Evolutionary conservation across 768 basidiomycete genomes (phyloP).

Genomic region (Lentinus brumalis): DNA sequence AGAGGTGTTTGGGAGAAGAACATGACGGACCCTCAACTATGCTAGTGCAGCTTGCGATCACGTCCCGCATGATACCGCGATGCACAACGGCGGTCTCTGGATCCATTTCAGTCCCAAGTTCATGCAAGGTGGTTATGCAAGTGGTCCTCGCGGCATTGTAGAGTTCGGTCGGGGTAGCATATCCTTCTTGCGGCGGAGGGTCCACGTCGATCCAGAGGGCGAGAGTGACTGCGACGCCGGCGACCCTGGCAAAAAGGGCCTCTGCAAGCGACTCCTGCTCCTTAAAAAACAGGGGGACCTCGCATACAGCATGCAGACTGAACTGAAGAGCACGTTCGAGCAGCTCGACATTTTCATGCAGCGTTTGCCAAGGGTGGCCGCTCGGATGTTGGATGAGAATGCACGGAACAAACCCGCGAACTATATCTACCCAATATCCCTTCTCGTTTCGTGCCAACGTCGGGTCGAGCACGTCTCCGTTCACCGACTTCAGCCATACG

Average conservation of each 20-base stretch:
- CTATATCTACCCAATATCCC: slow-evolving; percentile 7
- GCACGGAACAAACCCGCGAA: slow-evolving; percentile 37
- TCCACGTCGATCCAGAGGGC: slow-evolving; percentile 62
- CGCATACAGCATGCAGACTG: slow-evolving; percentile 19
- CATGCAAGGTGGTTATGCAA: slow-evolving; percentile 47
- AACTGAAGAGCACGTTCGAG: no score
- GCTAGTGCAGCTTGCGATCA: slow-evolving; percentile 43
- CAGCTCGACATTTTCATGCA: slow-evolving; percentile 42
- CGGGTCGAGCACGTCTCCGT: slow-evolving; percentile 12
- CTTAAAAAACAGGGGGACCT: slow-evolving; percentile 53
- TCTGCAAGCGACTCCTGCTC: slow-evolving; percentile 47
- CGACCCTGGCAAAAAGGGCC: slow-evolving; percentile 51
- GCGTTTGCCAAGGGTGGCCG: slow-evolving; percentile 50
- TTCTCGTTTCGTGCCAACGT: not conserved
- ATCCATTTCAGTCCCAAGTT: slow-evolving; percentile 43
- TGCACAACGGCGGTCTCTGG: not conserved
- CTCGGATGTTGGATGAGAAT: slow-evolving; percentile 55
- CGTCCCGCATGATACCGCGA: slow-evolving; percentile 28
- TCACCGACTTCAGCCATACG: slow-evolving; percentile 16
- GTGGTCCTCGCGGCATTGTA: slow-evolving; percentile 48
- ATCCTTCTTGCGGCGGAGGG: slow-evolving; percentile 38
- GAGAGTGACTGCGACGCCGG: slow-evolving; percentile 55
- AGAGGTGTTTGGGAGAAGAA: no score
- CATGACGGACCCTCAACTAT: slow-evolving; percentile 7
- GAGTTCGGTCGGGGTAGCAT: slow-evolving; percentile 50